Evolutionary conservation across 169 alveolate species (phyloP), one percentile per base, ranked within the genome.

Genomic region (Toxoplasma gondii): DNA sequence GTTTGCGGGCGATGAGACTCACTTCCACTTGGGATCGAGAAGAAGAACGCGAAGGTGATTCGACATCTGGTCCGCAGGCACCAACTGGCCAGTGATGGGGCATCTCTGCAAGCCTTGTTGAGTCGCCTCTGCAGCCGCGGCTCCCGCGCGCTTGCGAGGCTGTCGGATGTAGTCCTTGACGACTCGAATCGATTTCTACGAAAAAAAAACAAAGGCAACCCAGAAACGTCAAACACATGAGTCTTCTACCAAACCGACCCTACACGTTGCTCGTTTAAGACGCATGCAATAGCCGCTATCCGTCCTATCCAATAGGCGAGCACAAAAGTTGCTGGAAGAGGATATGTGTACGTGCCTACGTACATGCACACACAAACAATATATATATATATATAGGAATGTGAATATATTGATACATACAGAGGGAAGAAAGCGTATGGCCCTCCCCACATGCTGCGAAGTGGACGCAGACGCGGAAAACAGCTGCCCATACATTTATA

Each of bases 1-100:
- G 12, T 4, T 7, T 49, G 58, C 4, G 58, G 58, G 58, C 58
- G 22, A 4, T 12, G 58, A 27, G 88, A 81, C 98, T 41, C 97
- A 98, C 97, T 98, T 98, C 99, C 99, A 99, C 95, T 98, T 98
- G 54, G 99, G 99, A 84, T 99, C 99, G 91, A 99, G 97, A 88
- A 99, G 97, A 92, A 98, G 98, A 39, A 98, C 96, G 91, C 98
- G 97, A 94, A 98, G 97, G 96, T 99, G 99, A 88, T 98, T 98
- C 53, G 98, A 97, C 98, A 98, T 98, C 94, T 98, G 99, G 92
- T 96, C 96, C 54, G 98, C 97, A 38, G 98, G 99, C 22, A 99
- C 97, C 96, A 98, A 96, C 93, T 98, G 98, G 53, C 99, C 98
- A 43, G 99, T 98, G 88, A 98, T 98, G 34, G 99, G 99, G 88